Base-by-base conservation (phyloP, 169 alveolate genomes). In the Plasmodium fragile region DNA sequence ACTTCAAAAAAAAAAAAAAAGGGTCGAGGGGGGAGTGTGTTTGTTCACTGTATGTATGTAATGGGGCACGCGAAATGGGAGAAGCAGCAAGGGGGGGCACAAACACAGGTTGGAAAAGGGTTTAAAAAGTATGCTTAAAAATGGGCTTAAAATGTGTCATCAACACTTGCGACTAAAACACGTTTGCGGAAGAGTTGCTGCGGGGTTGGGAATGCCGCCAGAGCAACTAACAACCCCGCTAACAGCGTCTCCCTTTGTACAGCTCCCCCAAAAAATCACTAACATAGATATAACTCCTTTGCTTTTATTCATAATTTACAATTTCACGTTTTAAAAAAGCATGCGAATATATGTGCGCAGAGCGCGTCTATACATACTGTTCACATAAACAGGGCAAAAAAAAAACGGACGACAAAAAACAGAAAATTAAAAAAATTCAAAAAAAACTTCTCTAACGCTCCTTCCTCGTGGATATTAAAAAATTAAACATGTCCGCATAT, bases 401-500 rank as follows among this genome's bases (percentile, higher is more conserved):
- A 49, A 13, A 22, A 22, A 49, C 59, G 59, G 16, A 49, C 11
- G 16, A 49, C 4, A 45, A 18, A 25, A 79, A 13, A 25, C 39
- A 41, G 22, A 45, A 18, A n/a, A n/a, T 22, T 25, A 39, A 49
- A 41, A 77, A 77, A 32, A 77, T 8, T 18, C 7, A 41, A 45
- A 41, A 49, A 41, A 77, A 77, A 41, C 22, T 7, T 59, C 6
- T 10, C 59, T 80, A 43, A 80, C 72, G 30, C 32, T 80, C 69
- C 72, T 43, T 80, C 34, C 18, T 65, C 83, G 22, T 72, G 18
- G 45, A 70, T 75, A 36, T 77, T 85, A 85, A 75, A 22, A 85
- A 85, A 75, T 85, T 75, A 45, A 73, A 69, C 85, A 85, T 85
- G 22, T 73, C 75, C 7, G 83, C 16, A 75, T 75, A 85, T 77